Base-by-base conservation (phyloP, 1,284 basidiomycete species). In the Papiliotrema nemorosa region DNA sequence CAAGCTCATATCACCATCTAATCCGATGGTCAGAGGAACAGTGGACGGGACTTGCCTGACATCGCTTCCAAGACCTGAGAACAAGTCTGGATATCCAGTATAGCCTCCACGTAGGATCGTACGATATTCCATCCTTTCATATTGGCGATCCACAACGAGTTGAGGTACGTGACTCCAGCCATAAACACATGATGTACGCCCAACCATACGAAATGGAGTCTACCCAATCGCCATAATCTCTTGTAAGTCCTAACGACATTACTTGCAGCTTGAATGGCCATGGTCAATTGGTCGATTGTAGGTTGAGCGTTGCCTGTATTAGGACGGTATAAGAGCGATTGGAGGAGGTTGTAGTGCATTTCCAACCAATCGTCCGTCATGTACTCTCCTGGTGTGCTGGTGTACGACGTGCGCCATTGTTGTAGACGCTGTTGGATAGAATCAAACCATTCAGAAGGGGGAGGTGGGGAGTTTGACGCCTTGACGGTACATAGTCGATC, bases 101-200 rank as follows among this genome's bases (percentile, higher is more conserved):
- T 36, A 13, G 21, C 21, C 5, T 31, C 42, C 22, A 44, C 26
- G 25, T 29, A 29, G 25, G 42, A 29, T 16, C 16, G 29, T n/a
- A 33, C n/a, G 42, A 44, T 44, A 14, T 13, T 20, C 25, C 42
- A 33, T 10, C n/a, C 21, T 18, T 44, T 29, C 29, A 31, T 26
- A 29, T 38, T 50, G 49, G 20, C 41, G 25, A 21, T 39, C 33
- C 38, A 40, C 20, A 40, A 21, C 9, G 38, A 40, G 38, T 40
- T 40, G 18, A 40, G 38, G 16, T 40, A 40, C 20, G 38, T 40
- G 6, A 40, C 38, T n/a, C 38, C 38, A 22, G 38, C 38, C 38
- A 40, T 40, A 22, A 40, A 40, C 4, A 40, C 38, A 14, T 40
- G 38, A 22, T 40, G 38, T 24, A 40, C 25, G 38, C 18, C 38